Base-by-base conservation (phyloP, 1,139 yeast species). In the Yamadazyma jaroonii region DNA sequence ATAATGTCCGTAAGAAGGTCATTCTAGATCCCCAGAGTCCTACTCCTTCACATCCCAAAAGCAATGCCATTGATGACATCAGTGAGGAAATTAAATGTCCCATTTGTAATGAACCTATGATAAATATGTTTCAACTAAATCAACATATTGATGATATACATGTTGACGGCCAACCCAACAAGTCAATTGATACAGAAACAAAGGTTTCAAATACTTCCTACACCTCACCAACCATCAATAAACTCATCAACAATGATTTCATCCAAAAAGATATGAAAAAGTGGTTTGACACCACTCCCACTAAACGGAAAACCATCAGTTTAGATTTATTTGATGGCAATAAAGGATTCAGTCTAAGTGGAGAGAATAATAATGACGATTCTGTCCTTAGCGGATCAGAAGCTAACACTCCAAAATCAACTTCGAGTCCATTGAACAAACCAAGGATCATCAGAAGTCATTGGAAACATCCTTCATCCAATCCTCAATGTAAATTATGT, bases 101-200 rank as follows among this genome's bases (percentile, higher is more conserved):
- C 1, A 81, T 86, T 3, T 87, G 96, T 54, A 58, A 65, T 15
- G 85, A 79, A 44, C 44, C 62, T 1, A 80, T 84, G 84, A 60
- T 76, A 6, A 70, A 76, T 9, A 59, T 85, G 32, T 46, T 55
- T 13, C 84, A 79, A 44, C 64, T 87, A 43, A 85, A 85, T 54
- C 69, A 72, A 32, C 96, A 88, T 54, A 62, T 88, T 22, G 96
- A 87, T 53, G 85, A 76, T 41, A 73, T 60, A 4, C 96, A 87
- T 56, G 58, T 45, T 10, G 23, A 25, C 25, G 8, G n/a, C 12
- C 11, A 17, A 13, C 11, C 25, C 9, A 11, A 21, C 25, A 21
- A n/a, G 11, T 7, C 12, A 25, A 8, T 6, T 25, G 28, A 7
- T 25, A 7, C 12, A 8, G 13, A 25, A 9, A 6, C 20, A 17